Conservation (phyloP, 306 rosid species). For the Crotalaria pallida region DNA sequence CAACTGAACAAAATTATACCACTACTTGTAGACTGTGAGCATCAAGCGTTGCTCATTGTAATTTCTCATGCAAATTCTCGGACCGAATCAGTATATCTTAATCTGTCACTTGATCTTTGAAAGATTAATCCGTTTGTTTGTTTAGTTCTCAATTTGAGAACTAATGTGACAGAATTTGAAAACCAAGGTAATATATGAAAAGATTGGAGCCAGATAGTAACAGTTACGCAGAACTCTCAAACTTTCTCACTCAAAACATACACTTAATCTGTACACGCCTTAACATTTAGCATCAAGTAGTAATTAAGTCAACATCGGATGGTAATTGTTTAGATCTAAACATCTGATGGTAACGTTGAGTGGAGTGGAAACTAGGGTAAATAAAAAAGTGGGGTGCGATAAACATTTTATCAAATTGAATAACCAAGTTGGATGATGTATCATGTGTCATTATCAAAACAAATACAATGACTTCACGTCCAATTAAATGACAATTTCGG, state of each 20-base stretch:
- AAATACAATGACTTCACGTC: not conserved
- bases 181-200: too few relatives aligned
- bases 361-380: too few relatives aligned
- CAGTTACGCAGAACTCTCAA: too few relatives aligned
- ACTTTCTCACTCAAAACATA: too few relatives aligned
- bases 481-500: not conserved
- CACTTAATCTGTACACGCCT: too few relatives aligned
- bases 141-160: too few relatives aligned
- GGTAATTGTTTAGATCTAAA: not conserved
- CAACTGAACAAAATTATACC: not conserved
- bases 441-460: constrained; percentile 3
- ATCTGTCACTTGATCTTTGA: not conserved
- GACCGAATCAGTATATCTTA: not conserved
- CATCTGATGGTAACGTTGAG: not conserved
- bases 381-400: not conserved
- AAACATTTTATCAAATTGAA: too few relatives aligned
- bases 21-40: not conserved
- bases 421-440: not conserved
- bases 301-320: too few relatives aligned
- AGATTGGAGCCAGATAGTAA: too few relatives aligned
- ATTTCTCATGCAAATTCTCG: not conserved
- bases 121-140: too few relatives aligned
- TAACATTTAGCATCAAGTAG: too few relatives aligned
- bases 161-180: too few relatives aligned
- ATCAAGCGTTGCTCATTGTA: not conserved